A percentile compares a stretch with the other conserved stretches of the same genome.
Conservation (phyloP, 331 rosid species). For the Pyrus hybrid region DNA sequence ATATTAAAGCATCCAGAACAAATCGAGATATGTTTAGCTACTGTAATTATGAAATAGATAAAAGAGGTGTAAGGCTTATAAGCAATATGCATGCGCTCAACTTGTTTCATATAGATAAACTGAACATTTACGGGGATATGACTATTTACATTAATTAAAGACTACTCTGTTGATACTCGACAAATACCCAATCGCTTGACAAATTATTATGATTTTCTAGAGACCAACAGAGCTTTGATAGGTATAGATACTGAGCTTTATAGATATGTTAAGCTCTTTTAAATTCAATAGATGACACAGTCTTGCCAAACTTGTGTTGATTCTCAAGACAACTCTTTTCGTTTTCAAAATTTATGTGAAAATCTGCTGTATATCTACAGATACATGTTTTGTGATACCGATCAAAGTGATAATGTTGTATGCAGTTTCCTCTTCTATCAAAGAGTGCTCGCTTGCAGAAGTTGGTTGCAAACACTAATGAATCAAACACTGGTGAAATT, state of each 20-base stretch:
- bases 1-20: neutral
- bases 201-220: neutral
- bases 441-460: constrained; percentile 80
- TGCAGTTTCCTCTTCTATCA: constrained; percentile 93
- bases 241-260: neutral
- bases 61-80: neutral
- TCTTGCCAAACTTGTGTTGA: neutral
- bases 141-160: neutral
- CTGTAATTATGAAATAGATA: neutral
- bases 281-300: neutral
- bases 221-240: neutral
- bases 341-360: constrained; percentile 10
- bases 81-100: neutral
- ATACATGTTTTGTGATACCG: constrained; percentile 15
- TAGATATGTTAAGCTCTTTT: neutral
- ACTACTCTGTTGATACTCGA: neutral
- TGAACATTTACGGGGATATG: neutral
- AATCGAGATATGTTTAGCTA: neutral
- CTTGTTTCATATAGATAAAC: neutral
- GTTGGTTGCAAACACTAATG: constrained; percentile 48
- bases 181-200: neutral
- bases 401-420: constrained; percentile 8
- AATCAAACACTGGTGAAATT: constrained; percentile 53
- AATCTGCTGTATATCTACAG: neutral
- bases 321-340: constrained; percentile 5